These are phyloP conservation scores for Trichoderma sp. DNA, from an alignment of 2,329 filamentous ascomycete genomes.

Conservation along the genomic window DNA sequence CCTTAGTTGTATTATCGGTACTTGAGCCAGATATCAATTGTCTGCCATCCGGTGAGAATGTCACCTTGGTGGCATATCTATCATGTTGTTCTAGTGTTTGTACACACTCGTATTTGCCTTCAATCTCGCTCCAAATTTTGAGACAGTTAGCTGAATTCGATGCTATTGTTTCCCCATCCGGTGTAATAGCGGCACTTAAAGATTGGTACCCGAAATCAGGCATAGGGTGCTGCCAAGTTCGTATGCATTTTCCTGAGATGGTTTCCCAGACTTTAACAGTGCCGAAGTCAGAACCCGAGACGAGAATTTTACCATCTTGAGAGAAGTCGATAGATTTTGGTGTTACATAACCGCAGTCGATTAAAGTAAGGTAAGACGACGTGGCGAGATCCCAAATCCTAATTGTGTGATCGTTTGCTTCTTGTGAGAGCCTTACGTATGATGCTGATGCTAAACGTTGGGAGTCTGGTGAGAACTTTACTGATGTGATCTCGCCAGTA, in stretches of 20 bases:
- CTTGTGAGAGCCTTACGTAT: too few species aligned
- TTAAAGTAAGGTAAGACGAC: background rate
- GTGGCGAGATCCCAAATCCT: constrained; percentile 3
- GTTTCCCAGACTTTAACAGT: background rate
- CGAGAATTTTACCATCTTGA: background rate
- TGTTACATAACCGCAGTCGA: background rate
- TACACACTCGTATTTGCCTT: background rate
- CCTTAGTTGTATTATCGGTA: background rate
- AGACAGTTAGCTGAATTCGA: fast-evolving
- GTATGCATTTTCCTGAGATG: background rate
- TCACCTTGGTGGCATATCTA: fast-evolving
- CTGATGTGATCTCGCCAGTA: background rate
- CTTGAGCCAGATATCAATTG: background rate
- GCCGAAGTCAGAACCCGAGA: background rate
- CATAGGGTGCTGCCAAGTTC: background rate
- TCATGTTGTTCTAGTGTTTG: background rate
- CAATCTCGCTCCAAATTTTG: background rate
- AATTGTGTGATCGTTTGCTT: background rate
- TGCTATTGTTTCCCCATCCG: background rate
- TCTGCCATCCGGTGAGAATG: background rate
- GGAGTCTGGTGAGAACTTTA: constrained; percentile 6
- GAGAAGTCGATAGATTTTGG: background rate
- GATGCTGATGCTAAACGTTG: background rate
- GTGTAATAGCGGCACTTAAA: background rate
- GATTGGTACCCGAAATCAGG: background rate